Conservation (phyloP, 2,329 filamentous ascomycete genomes). For the Metarhizium guizhouense region DNA sequence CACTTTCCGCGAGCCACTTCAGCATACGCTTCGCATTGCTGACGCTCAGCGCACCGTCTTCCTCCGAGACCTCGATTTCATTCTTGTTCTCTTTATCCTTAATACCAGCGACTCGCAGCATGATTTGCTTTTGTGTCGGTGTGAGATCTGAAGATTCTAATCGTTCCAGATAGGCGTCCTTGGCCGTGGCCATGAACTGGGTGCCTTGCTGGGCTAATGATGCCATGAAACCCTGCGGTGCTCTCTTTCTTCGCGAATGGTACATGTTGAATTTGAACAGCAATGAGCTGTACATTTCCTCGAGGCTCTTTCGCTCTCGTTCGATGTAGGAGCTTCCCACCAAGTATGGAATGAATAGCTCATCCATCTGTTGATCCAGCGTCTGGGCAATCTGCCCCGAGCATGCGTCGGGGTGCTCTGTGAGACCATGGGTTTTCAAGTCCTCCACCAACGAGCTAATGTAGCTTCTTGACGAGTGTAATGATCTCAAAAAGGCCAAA, state of each 20-base stretch:
- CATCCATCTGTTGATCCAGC: slow-evolving; percentile 65
- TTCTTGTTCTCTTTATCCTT: slow-evolving; percentile 68
- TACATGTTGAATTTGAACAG: slow-evolving; percentile 97
- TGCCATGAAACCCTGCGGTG: slow-evolving; percentile 84
- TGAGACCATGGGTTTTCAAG: slow-evolving; percentile 85
- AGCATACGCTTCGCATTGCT: slow-evolving; percentile 96
- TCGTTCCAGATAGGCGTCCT: slow-evolving; percentile 83
- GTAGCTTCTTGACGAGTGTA: slow-evolving; percentile 86
- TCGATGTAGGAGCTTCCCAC: slow-evolving; percentile 64
- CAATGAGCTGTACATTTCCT: slow-evolving; percentile 80
- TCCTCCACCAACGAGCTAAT: slow-evolving; percentile 85
- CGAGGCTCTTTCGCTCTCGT: slow-evolving; percentile 58
- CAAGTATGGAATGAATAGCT: slow-evolving; percentile 65
- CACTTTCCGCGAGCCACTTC: slow-evolving; percentile 92
- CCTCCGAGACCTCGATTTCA: slow-evolving; percentile 83
- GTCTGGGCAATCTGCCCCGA: slow-evolving; percentile 76
- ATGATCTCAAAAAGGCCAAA: slow-evolving; percentile 77
- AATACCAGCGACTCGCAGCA: slow-evolving; percentile 80
- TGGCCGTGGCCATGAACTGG: slow-evolving; percentile 77
- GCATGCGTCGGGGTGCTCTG: slow-evolving; percentile 87
- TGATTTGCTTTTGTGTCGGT: slow-evolving; percentile 78
- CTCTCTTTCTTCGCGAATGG: slow-evolving; percentile 80
- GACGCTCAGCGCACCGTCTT: slow-evolving; percentile 76
- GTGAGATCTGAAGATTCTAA: slow-evolving; percentile 85
- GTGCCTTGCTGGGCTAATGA: slow-evolving; percentile 84